A percentile compares a stretch with the other conserved stretches of the same genome.
These are phyloP conservation scores for Neurospora sp. DNA, from an alignment of 495 filamentous ascomycete species.

Conservation along the genomic window DNA sequence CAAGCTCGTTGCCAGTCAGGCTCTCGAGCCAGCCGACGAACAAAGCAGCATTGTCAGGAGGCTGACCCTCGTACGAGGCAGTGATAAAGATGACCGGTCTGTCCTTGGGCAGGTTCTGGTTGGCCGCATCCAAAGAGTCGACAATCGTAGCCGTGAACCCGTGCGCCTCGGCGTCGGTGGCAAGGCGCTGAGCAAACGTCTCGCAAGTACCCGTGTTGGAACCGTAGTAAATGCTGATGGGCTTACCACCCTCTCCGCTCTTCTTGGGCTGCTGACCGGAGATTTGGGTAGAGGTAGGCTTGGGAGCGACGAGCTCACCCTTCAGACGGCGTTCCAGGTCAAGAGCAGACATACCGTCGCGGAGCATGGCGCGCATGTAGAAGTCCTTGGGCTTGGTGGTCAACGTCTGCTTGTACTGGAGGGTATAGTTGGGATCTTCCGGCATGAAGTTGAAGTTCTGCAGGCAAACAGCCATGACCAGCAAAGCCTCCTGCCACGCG, in stretches of 20 bases:
- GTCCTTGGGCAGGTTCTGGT: conserved; percentile 48
- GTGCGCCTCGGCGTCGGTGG: conserved; percentile 44
- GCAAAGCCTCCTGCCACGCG: conserved; percentile 52
- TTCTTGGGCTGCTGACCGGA: conserved; percentile 13
- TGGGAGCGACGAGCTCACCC: conserved; percentile 6
- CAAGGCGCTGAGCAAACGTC: conserved; percentile 52
- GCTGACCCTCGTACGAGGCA: conserved; percentile 65
- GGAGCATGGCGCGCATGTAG: conserved; percentile 53
- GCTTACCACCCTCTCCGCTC: conserved; percentile 17
- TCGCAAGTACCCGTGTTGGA: conserved; percentile 72
- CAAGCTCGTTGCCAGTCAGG: conserved; percentile 39
- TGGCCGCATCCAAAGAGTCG: conserved; percentile 50
- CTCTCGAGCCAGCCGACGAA: conserved; percentile 57
- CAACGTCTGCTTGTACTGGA: conserved; percentile 60
- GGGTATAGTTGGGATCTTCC: conserved; percentile 48
- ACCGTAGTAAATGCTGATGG: conserved; percentile 59
- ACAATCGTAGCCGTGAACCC: conserved; percentile 48
- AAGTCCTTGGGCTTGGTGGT: conserved; percentile 72
- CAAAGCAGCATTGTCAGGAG: conserved; percentile 61
- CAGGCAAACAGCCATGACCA: conserved; percentile 45
- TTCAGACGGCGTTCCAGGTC: conserved; percentile 44
- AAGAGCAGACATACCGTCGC: conserved; percentile 48
- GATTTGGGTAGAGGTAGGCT: background rate
- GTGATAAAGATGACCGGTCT: conserved; percentile 58
- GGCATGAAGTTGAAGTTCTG: conserved; percentile 53